Evolutionary conservation across 129 eudicot genomes (phyloP), one percentile per base, ranked within the genome.

Genomic region (Lactuca saligna): DNA sequence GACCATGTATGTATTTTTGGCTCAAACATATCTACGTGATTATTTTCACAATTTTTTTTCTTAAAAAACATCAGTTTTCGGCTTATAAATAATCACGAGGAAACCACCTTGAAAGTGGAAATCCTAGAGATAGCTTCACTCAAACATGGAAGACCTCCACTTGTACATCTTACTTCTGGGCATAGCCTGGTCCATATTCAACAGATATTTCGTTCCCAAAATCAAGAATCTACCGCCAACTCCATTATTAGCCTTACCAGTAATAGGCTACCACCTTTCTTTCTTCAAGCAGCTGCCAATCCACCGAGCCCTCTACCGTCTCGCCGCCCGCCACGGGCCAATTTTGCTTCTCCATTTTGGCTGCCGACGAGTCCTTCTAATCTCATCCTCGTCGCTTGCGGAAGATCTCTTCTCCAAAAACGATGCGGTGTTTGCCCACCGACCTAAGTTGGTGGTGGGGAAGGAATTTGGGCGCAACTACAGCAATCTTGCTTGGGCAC

Each of bases 401-500:
- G 78, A 85, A n/a, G 86, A 85, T 1, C 80, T 82, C 9, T 78
- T 85, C 7, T 54, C 75, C 8, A 76, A 76, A 7, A 72, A 82
- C 31, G 90, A 85, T 68, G 38, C 4, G 10, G 55, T 57, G 2
- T 79, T 85, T 54, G 82, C 85, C 17, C 12, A 79, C 84, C 76
- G 90, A 9, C 85, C 90, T 0, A 56, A 82, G 35, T 32, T 82
- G 63, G 25, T 73, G 13, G 64, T 69, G 0, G 87, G 76, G 4
- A 72, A 74, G 51, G 8, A 37, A 31, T 37, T 82, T 4, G 87
- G 86, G 33, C 50, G 72, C 51, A 73, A 85, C 42, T 77, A 17
- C 78, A 75, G 83, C 3, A 79, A 63, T 33, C 74, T 88, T 2
- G 82, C 82, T 4, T 80, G 84, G 85, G 66, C 75, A 6, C 69